These are phyloP conservation scores for Microthlaspi erraticum DNA, from an alignment of 345 rosid species.

Conservation along the genomic window DNA sequence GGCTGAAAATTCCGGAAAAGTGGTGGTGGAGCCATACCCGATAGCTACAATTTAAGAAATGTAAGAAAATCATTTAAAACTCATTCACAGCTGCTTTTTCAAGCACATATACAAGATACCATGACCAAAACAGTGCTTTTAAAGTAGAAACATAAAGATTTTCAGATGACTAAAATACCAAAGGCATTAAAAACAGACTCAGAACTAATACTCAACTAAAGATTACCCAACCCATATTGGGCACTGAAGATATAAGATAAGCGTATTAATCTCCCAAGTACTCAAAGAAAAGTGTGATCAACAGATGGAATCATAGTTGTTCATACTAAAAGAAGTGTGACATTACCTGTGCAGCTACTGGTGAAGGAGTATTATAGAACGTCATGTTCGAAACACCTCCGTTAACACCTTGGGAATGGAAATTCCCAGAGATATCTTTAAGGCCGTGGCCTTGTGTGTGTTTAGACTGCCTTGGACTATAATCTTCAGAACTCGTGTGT, in stretches of 20 bases:
- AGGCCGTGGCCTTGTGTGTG: conserved; percentile 68
- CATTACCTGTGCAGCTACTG: conserved; percentile 79
- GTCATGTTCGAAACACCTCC: conserved; percentile 71
- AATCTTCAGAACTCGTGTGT: conserved; percentile 59
- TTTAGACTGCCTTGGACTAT: conserved; percentile 72
- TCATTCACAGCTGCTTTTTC: conserved; percentile 24
- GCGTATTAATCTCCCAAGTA: conserved; percentile 4
- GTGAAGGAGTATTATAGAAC: conserved; percentile 90
- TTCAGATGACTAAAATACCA: neutral
- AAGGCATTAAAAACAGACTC: conserved; percentile 24
- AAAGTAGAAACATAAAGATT: conserved; percentile 3
- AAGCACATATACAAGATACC: conserved; percentile 21
- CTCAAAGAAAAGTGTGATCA: conserved; percentile 14
- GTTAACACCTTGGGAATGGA: conserved; percentile 69
- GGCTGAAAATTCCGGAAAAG: conserved; percentile 77
- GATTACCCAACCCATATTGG: conserved; percentile 14
- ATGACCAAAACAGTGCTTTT: conserved; percentile 13
- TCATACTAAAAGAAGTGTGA: conserved; percentile 22
- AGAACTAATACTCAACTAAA: conserved; percentile 1
- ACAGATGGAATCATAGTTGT: conserved; percentile 9
- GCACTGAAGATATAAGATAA: conserved; percentile 1
- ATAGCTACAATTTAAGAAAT: conserved; percentile 59
- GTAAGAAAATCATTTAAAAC: neutral
- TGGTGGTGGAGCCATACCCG: conserved; percentile 92
- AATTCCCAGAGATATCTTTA: conserved; percentile 74